Evolutionary conservation across 352 stramenopile species (phyloP).

Genomic region (Globisporangium alternatum): DNA sequence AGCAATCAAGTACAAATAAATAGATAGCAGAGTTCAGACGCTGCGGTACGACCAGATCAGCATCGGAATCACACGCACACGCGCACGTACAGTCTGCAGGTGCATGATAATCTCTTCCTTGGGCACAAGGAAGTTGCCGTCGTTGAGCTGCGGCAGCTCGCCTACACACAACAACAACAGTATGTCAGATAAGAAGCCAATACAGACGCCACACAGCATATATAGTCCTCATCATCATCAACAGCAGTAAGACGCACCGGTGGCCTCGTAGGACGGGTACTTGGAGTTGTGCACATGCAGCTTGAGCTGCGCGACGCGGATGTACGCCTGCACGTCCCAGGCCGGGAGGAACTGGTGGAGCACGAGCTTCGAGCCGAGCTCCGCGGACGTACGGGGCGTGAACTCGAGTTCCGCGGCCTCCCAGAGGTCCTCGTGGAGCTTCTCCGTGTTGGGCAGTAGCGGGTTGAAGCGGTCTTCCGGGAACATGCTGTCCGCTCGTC

Average conservation of each 20-base stretch:
- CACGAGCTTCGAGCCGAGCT: slow-evolving; percentile 66
- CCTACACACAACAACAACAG: slow-evolving; percentile 23
- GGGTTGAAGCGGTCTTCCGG: slow-evolving; percentile 80
- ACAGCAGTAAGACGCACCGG: slow-evolving; percentile 27
- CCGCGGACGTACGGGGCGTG: slow-evolving; percentile 61
- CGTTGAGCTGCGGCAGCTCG: slow-evolving; percentile 79
- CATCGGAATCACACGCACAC: background rate
- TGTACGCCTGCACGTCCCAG: slow-evolving; percentile 84
- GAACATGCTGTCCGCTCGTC: slow-evolving; percentile 45
- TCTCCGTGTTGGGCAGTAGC: slow-evolving; percentile 64
- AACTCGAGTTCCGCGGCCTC: slow-evolving; percentile 45
- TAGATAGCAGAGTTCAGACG: background rate
- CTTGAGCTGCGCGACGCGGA: slow-evolving; percentile 67
- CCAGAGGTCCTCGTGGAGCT: slow-evolving; percentile 66
- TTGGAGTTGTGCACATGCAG: slow-evolving; percentile 86
- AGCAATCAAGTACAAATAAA: background rate
- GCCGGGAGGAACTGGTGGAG: slow-evolving; percentile 84
- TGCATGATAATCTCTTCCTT: slow-evolving; percentile 87
- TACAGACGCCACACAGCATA: background rate
- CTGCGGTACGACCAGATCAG: background rate
- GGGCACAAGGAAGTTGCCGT: slow-evolving; percentile 84
- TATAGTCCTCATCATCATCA: background rate
- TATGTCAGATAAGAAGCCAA: background rate
- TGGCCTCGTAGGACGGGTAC: slow-evolving; percentile 80
- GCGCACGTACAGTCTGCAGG: slow-evolving; percentile 60